Conservation (phyloP, 2,329 filamentous ascomycete genomes). For the Phymatotrichopsis omnivora region DNA sequence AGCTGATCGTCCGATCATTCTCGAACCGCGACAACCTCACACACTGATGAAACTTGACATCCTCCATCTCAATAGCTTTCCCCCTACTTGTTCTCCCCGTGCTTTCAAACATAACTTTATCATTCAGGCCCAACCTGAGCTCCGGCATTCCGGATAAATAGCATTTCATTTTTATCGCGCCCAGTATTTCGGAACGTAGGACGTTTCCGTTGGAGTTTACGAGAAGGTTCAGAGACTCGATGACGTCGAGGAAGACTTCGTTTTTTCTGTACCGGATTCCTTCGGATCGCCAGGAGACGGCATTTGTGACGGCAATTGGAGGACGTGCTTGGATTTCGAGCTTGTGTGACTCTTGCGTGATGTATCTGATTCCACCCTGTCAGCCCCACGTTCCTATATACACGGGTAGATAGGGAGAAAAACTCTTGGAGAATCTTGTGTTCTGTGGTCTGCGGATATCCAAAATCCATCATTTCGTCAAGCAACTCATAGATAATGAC, state of each 20-base stretch:
- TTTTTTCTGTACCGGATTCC: slow-evolving; percentile 98
- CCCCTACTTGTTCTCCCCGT: slow-evolving; percentile 87
- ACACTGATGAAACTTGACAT: slow-evolving; percentile 99
- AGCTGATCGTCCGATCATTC: slow-evolving; percentile 96
- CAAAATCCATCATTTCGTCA: slow-evolving; percentile 99
- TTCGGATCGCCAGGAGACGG: slow-evolving; percentile 95
- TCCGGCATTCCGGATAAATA: slow-evolving; percentile 98
- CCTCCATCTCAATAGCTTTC: slow-evolving; percentile 98
- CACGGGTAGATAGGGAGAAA: not conserved
- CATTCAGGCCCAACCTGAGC: slow-evolving; percentile 83
- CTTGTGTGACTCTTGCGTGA: slow-evolving; percentile 98
- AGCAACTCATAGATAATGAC: slow-evolving; percentile 98
- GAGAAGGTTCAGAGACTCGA: slow-evolving; percentile 91
- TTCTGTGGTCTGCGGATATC: slow-evolving; percentile 96
- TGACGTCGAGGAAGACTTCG: slow-evolving; percentile 95
- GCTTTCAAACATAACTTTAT: slow-evolving; percentile 99
- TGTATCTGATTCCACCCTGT: slow-evolving; percentile 55
- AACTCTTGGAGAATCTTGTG: slow-evolving; percentile 91
- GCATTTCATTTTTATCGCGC: slow-evolving; percentile 99
- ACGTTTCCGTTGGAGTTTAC: slow-evolving; percentile 93
- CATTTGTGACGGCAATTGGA: slow-evolving; percentile 95
- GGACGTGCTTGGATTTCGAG: slow-evolving; percentile 91
- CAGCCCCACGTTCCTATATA: not conserved
- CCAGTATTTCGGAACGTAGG: slow-evolving; percentile 87
- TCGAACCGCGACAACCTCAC: slow-evolving; percentile 92